Evolutionary conservation across 768 basidiomycete genomes (phyloP).

Genomic region (Tricholoma terreum): DNA sequence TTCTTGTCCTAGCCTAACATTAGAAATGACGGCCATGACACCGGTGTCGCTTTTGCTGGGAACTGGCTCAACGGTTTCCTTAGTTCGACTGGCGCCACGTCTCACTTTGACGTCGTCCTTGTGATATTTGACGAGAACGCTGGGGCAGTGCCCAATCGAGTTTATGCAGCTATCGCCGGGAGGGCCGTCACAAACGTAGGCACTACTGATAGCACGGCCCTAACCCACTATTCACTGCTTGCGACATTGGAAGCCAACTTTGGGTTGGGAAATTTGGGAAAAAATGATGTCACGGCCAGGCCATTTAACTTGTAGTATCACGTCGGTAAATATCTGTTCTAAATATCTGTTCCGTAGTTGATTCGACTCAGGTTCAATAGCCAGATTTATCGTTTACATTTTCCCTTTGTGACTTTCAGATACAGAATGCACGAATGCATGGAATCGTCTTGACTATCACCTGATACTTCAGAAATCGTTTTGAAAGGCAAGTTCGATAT

Average conservation of each 20-base stretch:
- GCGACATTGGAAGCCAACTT: slow-evolving; percentile 8
- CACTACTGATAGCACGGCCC: background rate
- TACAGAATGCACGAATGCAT: no score
- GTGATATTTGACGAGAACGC: slow-evolving; percentile 2
- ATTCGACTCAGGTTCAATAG: no score
- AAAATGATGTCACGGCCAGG: slow-evolving; percentile 3
- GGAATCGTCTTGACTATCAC: no score
- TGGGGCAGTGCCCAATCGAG: background rate
- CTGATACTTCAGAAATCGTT: no score
- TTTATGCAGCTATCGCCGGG: background rate
- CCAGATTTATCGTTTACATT: no score
- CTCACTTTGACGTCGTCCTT: slow-evolving; percentile 4
- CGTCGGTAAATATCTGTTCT: no score
- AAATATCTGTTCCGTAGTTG: no score
- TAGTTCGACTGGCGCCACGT: background rate
- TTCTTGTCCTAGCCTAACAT: slow-evolving; percentile 3
- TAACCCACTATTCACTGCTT: slow-evolving; percentile 4
- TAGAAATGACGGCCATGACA: slow-evolving; percentile 7
- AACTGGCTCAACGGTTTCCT: slow-evolving; percentile 8
- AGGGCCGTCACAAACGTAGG: background rate
- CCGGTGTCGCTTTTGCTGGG: slow-evolving; percentile 5
- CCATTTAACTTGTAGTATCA: slow-evolving; percentile 2
- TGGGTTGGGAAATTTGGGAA: slow-evolving; percentile 6
- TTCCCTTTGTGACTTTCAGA: no score
- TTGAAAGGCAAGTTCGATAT: no score